A percentile compares a stretch with the other conserved stretches of the same genome.
Conservation (phyloP, 129 eudicot genomes). For the Helianthus annuus region DNA sequence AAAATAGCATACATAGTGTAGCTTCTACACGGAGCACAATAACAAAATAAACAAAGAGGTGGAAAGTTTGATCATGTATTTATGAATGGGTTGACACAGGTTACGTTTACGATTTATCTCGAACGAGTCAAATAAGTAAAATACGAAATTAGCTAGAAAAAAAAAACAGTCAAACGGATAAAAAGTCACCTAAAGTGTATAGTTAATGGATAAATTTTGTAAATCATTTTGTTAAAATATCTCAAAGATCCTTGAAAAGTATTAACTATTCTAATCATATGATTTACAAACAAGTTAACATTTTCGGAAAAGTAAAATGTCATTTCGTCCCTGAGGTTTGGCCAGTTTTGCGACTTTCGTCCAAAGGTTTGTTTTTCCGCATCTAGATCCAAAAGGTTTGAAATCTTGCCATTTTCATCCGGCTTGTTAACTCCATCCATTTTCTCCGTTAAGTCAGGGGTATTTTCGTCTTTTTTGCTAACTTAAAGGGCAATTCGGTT, state of each 20-base stretch:
- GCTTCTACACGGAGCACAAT: slow-evolving; percentile 1
- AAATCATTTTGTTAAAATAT: background rate
- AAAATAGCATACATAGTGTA: slow-evolving; percentile 16
- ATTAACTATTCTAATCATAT: background rate
- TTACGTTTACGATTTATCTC: background rate
- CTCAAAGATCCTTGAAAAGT: background rate
- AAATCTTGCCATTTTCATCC: too few relatives aligned
- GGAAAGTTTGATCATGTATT: background rate
- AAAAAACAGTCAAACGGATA: background rate
- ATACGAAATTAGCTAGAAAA: background rate
- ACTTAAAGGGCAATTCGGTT: too few relatives aligned
- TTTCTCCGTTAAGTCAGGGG: too few relatives aligned
- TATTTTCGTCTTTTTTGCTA: too few relatives aligned
- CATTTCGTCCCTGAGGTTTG: too few relatives aligned
- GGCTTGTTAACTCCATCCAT: too few relatives aligned
- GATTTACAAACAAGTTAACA: background rate
- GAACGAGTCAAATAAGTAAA: background rate
- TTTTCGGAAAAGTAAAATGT: background rate
- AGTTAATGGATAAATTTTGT: background rate
- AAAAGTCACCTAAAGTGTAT: background rate
- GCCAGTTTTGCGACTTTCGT: too few relatives aligned
- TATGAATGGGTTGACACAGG: background rate
- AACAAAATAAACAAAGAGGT: slow-evolving; percentile 3
- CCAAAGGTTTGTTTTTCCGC: too few relatives aligned
- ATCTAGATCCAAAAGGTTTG: too few relatives aligned